phyloP scores from a whole-genome alignment of 768 basidiomycete genomes.

The Auriscalpium orientale region DNA sequence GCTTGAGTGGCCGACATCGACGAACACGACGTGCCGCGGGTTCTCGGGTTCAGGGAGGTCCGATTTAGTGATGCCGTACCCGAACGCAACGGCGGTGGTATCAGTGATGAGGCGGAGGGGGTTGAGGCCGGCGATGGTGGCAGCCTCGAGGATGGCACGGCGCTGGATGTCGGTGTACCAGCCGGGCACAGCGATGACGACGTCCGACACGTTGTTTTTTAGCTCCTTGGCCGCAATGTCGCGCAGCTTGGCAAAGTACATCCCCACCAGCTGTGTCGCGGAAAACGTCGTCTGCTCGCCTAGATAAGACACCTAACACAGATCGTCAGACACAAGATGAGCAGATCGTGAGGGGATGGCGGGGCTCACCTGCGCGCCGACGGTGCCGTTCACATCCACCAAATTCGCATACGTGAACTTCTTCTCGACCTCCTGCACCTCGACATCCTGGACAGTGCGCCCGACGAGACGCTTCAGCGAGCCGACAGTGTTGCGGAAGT shows the following conservation, averaged over 20 bases:
- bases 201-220: conserved; percentile 79
- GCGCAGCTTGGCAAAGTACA: conserved; percentile 85
- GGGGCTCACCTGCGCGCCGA: conserved; percentile 75
- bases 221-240: conserved; percentile 84
- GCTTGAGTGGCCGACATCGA: conserved; percentile 92
- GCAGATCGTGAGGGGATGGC: conserved; percentile 1
- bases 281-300: conserved; percentile 77
- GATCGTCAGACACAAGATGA: conserved; percentile 10
- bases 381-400: conserved; percentile 74
- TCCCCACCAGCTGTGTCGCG: conserved; percentile 84
- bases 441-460: conserved; percentile 69
- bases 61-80: conserved; percentile 97
- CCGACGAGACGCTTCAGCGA: conserved; percentile 88
- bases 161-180: conserved; percentile 96
- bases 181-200: conserved; percentile 93
- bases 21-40: conserved; percentile 84
- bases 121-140: conserved; percentile 83
- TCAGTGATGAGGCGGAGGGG: conserved; percentile 95
- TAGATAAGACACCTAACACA: conserved; percentile 72
- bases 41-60: conserved; percentile 84
- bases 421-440: conserved; percentile 78
- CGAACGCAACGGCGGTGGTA: conserved; percentile 90
- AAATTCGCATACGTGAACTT: conserved; percentile 86
- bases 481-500: conserved; percentile 96
- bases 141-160: conserved; percentile 84